Percentiles rank a stretch among this genome's conserved stretches.
Conservation (phyloP, 1,284 basidiomycete species). For the Moesziomyces sp. region DNA sequence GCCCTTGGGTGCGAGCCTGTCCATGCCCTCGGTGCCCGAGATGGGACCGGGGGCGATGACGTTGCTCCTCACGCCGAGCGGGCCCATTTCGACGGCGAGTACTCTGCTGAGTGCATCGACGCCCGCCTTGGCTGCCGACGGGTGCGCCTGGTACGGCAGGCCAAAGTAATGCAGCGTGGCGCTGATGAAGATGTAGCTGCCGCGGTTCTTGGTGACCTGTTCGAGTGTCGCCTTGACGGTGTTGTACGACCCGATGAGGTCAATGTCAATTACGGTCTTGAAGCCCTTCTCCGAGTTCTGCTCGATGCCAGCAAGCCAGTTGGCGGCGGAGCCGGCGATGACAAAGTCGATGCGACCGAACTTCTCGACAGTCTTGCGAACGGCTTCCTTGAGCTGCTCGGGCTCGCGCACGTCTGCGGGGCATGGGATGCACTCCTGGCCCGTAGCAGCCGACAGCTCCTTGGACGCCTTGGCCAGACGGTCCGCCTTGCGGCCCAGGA, state of each 20-base stretch:
- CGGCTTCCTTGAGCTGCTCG: conserved; percentile 79
- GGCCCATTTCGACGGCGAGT: conserved; percentile 91
- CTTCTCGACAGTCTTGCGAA: conserved; percentile 76
- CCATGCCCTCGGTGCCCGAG: conserved; percentile 83
- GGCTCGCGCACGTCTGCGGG: conserved; percentile 87
- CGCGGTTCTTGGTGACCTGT: conserved; percentile 68
- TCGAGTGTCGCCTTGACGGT: conserved; percentile 73
- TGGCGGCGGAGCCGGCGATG: conserved; percentile 79
- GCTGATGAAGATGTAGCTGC: conserved; percentile 89
- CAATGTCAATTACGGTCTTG: conserved; percentile 92
- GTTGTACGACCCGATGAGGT: conserved; percentile 90
- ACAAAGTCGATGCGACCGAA: conserved; percentile 95
- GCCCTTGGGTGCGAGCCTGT: conserved; percentile 74
- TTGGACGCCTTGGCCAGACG: conserved; percentile 79
- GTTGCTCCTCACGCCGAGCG: conserved; percentile 89
- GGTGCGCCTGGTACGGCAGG: conserved; percentile 90
- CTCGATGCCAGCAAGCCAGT: conserved; percentile 66
- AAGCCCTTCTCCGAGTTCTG: conserved; percentile 71
- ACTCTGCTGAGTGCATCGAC: conserved; percentile 87
- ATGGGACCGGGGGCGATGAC: conserved; percentile 90
- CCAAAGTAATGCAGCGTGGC: conserved; percentile 90
- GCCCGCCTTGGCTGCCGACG: conserved; percentile 93
- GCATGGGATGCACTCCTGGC: conserved; percentile 76
- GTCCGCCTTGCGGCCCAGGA: conserved; percentile 87
- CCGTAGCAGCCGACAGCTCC: conserved; percentile 78